A percentile compares a stretch with the other conserved stretches of the same genome.
phyloP scores from a whole-genome alignment of 78 protist genomes.

The Chrysochromulina parva region DNA sequence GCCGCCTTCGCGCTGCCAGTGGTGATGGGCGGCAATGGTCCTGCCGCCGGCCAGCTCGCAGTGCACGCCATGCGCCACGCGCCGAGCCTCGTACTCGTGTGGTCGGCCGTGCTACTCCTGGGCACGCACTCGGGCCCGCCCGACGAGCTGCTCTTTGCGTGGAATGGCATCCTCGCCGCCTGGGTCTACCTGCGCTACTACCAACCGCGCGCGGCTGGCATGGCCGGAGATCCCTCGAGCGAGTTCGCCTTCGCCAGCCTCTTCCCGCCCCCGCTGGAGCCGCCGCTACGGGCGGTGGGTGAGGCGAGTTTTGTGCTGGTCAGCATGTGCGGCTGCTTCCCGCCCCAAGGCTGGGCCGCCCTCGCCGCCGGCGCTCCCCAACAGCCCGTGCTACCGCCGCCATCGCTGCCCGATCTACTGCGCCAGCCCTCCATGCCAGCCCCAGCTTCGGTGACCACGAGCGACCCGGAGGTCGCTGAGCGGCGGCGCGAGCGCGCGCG shows the following conservation, averaged over 20 bases:
- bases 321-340: neutral
- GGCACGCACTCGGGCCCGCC: neutral
- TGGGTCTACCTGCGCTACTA: neutral
- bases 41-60: neutral
- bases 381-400: neutral
- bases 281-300: neutral
- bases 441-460: neutral
- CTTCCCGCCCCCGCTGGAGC: neutral
- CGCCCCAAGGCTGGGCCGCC: neutral
- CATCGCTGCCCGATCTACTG: neutral
- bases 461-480: neutral
- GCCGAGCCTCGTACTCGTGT: neutral
- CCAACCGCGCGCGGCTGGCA: neutral
- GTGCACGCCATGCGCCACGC: neutral
- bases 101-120: neutral
- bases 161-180: neutral
- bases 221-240: neutral
- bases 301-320: neutral
- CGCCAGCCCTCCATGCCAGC: neutral
- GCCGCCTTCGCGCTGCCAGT: too few relatives aligned
- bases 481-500: neutral
- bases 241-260: neutral
- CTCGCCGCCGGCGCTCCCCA: neutral
- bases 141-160: neutral
- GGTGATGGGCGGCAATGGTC: neutral